Evolutionary conservation across 2,329 filamentous ascomycete species (phyloP).

Genomic region (Claviceps spartinae): DNA sequence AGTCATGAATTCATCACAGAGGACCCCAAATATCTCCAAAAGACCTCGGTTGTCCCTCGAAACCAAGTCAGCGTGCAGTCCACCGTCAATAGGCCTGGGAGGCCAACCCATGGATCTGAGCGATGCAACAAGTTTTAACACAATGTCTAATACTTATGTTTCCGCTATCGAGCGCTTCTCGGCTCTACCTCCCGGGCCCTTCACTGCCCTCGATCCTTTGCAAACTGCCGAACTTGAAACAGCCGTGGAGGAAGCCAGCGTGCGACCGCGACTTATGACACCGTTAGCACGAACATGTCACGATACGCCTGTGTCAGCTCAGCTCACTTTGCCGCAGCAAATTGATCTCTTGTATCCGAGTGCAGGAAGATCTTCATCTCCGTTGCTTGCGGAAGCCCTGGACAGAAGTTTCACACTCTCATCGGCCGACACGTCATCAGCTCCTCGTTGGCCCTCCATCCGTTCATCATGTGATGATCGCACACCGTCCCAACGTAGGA

Average conservation of each 20-base stretch:
- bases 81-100: conserved; percentile 21
- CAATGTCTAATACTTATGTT: conserved; percentile 50
- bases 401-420: conserved; percentile 37
- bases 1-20: conserved; percentile 13
- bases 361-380: conserved; percentile 46
- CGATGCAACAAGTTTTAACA: conserved; percentile 52
- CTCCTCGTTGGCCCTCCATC: background rate
- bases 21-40: conserved; percentile 18
- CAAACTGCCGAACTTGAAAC: conserved; percentile 18
- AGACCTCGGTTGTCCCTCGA: conserved; percentile 44
- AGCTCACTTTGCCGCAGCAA: conserved; percentile 33
- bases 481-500: conserved; percentile 6
- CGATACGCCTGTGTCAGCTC: conserved; percentile 40
- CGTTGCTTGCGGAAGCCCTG: conserved; percentile 38
- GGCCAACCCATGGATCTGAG: conserved; percentile 33
- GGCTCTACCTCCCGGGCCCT: conserved; percentile 30
- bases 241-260: conserved; percentile 18
- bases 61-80: conserved; percentile 31
- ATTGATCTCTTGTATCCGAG: conserved; percentile 37
- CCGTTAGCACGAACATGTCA: conserved; percentile 34
- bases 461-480: conserved; percentile 9
- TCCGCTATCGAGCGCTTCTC: conserved; percentile 47
- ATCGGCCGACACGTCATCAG: conserved; percentile 17
- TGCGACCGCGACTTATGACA: conserved; percentile 24
- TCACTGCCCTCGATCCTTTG: conserved; percentile 35